Evolutionary conservation across 1,284 basidiomycete species (phyloP).

Genomic region (Austropuccinia psidii): DNA sequence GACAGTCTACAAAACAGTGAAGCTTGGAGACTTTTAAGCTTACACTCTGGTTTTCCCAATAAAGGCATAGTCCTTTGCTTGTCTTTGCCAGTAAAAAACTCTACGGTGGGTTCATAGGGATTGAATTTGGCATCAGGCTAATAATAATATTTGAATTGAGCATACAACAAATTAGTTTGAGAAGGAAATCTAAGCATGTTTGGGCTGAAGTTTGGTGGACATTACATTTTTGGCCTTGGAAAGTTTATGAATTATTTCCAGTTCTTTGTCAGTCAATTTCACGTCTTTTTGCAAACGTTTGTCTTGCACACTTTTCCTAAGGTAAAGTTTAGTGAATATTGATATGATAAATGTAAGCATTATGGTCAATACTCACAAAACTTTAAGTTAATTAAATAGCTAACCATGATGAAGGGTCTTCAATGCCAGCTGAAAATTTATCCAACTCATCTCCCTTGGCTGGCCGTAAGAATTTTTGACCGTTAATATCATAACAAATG

Average conservation of each 20-base stretch:
- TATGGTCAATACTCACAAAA: no score
- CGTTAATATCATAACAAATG: conserved; percentile 92
- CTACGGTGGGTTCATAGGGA: conserved; percentile 79
- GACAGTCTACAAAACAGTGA: background rate
- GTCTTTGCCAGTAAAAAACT: conserved; percentile 96
- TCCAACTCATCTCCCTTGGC: conserved; percentile 95
- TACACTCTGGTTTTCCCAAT: conserved; percentile 73
- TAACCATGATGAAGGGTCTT: conserved; percentile 85
- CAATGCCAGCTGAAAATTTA: conserved; percentile 88
- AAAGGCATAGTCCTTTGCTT: conserved; percentile 90
- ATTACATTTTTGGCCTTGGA: conserved; percentile 89
- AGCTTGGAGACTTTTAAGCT: background rate
- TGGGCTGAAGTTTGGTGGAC: conserved; percentile 51
- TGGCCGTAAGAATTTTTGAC: conserved; percentile 86
- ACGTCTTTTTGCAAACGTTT: conserved; percentile 78
- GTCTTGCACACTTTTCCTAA: conserved; percentile 85
- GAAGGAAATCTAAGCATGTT: background rate
- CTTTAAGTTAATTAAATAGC: conserved; percentile 50
- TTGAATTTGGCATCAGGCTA: conserved; percentile 39
- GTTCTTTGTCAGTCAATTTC: conserved; percentile 77
- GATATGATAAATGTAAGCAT: no score
- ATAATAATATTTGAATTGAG: conserved; percentile 7
- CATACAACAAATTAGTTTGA: background rate
- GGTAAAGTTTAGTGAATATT: background rate
- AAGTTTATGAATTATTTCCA: conserved; percentile 87